phyloP scores from a whole-genome alignment of 306 rosid genomes.

The Prunus campanulata region DNA sequence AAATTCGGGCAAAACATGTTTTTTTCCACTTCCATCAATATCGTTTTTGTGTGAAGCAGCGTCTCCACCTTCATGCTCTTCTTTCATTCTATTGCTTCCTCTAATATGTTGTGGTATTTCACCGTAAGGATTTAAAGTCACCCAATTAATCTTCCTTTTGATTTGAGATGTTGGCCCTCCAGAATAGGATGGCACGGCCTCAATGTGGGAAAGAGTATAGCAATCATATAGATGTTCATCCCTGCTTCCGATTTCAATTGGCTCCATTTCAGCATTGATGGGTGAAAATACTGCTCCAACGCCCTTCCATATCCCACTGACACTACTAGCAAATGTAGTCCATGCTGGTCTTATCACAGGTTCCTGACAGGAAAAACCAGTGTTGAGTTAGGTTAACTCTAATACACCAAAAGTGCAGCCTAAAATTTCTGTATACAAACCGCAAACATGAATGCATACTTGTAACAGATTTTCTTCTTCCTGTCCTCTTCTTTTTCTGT shows the following conservation, averaged over 20 bases:
- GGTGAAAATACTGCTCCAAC: conserved; percentile 97
- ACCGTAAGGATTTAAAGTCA: conserved; percentile 83
- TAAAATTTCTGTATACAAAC: not conserved
- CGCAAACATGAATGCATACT: not conserved
- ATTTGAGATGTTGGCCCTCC: conserved; percentile 49
- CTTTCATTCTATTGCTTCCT: too few species aligned
- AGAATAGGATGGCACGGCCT: conserved; percentile 50
- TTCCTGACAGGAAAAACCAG: conserved; percentile 57
- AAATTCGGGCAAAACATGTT: conserved; percentile 54
- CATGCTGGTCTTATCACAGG: conserved; percentile 89
- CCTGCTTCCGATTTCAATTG: conserved; percentile 65
- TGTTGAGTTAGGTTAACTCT: not conserved
- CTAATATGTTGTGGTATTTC: conserved; percentile 38
- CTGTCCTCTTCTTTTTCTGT: not conserved
- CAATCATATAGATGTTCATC: conserved; percentile 84
- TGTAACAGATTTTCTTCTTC: not conserved
- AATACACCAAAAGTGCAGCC: not conserved
- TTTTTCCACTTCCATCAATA: conserved; percentile 13
- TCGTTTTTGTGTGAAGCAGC: conserved; percentile 19
- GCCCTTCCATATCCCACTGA: conserved; percentile 95
- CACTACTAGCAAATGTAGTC: conserved; percentile 90
- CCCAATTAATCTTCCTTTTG: conserved; percentile 80
- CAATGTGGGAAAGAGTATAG: conserved; percentile 68
- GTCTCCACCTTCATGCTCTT: conserved; percentile 10
- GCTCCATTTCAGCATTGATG: conserved; percentile 89